Conservation (phyloP, 495 filamentous ascomycete genomes). For the Neurospora discreta region DNA sequence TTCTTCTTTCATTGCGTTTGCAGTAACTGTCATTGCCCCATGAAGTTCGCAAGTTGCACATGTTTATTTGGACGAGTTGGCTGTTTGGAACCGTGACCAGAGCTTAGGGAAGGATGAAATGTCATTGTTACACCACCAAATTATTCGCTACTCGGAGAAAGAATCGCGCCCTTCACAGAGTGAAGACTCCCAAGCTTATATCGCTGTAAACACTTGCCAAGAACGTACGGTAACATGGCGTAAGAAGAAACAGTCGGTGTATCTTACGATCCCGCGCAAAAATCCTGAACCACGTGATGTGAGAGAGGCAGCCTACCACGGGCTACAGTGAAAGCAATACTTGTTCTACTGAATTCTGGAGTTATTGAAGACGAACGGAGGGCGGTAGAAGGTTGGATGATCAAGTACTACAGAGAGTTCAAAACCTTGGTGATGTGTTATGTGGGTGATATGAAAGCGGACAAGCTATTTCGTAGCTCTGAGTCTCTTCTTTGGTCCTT, state of each 20-base stretch:
- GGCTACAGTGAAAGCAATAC: background rate
- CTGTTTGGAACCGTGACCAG: background rate
- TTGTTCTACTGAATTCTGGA: background rate
- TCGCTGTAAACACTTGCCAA: background rate
- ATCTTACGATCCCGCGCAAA: background rate
- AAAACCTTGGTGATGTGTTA: background rate
- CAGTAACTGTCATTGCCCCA: background rate
- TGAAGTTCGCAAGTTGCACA: background rate
- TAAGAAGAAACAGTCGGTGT: background rate
- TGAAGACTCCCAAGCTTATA: background rate
- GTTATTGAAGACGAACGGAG: background rate
- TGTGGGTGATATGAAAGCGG: background rate
- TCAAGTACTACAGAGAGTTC: background rate
- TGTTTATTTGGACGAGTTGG: background rate
- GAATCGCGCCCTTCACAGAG: background rate
- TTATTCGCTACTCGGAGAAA: background rate
- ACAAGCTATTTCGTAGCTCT: background rate
- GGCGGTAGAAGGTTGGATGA: background rate
- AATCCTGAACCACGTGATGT: background rate
- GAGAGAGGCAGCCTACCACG: background rate
- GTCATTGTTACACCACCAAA: background rate
- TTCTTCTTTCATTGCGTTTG: background rate
- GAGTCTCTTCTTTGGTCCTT: background rate
- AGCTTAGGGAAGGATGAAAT: background rate
- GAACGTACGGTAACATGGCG: background rate